Percentiles rank a stretch among this genome's conserved stretches.
These are phyloP conservation scores for Zopfia rhizophila DNA, from an alignment of 2,329 filamentous ascomycete species.

Conservation along the genomic window DNA sequence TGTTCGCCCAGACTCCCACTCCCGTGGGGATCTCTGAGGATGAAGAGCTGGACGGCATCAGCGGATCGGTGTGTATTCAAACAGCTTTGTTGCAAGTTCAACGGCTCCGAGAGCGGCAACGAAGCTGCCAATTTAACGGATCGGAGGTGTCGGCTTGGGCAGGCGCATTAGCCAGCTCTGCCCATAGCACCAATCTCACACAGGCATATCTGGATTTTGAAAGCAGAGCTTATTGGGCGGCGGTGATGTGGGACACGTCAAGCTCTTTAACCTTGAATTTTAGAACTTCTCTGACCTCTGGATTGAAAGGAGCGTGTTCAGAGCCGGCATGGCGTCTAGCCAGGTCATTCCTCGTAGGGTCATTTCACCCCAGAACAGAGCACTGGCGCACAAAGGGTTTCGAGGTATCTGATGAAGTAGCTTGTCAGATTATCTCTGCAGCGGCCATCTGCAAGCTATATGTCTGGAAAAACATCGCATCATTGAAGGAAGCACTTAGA, in stretches of 20 bases:
- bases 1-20: conserved; percentile 19
- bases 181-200: conserved; percentile 4
- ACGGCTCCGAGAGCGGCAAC: conserved; percentile 12
- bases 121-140: conserved; percentile 8
- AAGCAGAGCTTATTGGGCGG: conserved; percentile 24
- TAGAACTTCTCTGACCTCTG: conserved; percentile 22
- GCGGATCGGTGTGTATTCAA: conserved; percentile 18
- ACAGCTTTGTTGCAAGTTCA: conserved; percentile 21
- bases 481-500: conserved; percentile 22
- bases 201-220: conserved; percentile 16
- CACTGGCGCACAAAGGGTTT: conserved; percentile 8
- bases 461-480: conserved; percentile 22
- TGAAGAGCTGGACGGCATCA: conserved; percentile 21
- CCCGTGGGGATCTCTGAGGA: conserved; percentile 18
- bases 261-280: conserved; percentile 10
- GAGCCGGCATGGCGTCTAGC: conserved; percentile 20
- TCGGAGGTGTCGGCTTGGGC: conserved; percentile 1
- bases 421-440: conserved; percentile 13
- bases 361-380: conserved; percentile 11
- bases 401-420: conserved; percentile 10
- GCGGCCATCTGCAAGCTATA: conserved; percentile 14
- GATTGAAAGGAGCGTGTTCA: conserved; percentile 16
- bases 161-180: not conserved
- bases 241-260: conserved; percentile 21
- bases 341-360: conserved; percentile 17